These are phyloP conservation scores for Betula pendula DNA, from an alignment of 306 rosid species.

Conservation along the genomic window DNA sequence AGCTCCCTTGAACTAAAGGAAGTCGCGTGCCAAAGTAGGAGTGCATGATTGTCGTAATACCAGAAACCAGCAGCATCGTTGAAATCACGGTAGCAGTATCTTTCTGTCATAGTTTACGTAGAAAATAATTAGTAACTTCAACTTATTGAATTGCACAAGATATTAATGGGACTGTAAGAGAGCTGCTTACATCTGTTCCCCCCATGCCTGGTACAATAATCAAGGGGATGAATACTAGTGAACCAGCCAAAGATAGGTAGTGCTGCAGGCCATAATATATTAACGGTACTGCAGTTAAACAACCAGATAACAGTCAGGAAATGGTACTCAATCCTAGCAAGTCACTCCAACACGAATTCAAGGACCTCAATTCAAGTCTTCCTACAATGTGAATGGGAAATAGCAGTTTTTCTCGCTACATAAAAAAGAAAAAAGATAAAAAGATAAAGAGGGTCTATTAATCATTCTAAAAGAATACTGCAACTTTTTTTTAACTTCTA, in stretches of 20 bases:
- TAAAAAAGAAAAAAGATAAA: background rate
- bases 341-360: constrained; percentile 23
- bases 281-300: constrained; percentile 60
- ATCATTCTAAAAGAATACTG: background rate
- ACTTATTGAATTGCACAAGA: constrained; percentile 20
- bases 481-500: background rate
- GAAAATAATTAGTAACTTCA: constrained; percentile 14
- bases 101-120: constrained; percentile 51
- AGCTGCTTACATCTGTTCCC: constrained; percentile 75
- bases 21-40: constrained; percentile 83
- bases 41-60: constrained; percentile 78
- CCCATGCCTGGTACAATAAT: constrained; percentile 83
- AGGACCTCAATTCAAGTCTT: background rate
- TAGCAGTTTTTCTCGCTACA: background rate
- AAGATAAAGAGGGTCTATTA: background rate
- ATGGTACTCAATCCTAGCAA: constrained; percentile 9
- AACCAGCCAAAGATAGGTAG: constrained; percentile 86
- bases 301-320: constrained; percentile 26
- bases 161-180: constrained; percentile 24
- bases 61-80: constrained; percentile 86
- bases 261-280: constrained; percentile 86
- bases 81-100: constrained; percentile 89
- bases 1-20: constrained; percentile 98
- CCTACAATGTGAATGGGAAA: background rate
- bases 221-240: constrained; percentile 75